Evolutionary conservation across 1,284 basidiomycete species (phyloP).

Genomic region (Xerocomus nothofagi): DNA sequence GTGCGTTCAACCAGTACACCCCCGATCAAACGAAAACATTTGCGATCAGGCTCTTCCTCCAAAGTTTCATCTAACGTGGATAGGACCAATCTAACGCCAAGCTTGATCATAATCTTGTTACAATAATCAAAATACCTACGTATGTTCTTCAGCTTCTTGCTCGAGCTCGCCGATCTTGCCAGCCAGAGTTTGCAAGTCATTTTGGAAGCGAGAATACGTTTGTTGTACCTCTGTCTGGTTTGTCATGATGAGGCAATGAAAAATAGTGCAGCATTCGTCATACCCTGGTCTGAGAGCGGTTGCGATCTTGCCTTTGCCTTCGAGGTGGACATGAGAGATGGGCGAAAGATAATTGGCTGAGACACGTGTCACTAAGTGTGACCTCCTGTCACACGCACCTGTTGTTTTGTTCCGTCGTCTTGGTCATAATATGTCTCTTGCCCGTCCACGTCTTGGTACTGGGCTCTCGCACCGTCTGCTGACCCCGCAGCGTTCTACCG

Average conservation of each 20-base stretch:
- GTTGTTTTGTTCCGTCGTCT: conserved; percentile 15
- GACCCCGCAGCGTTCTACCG: conserved; percentile 23
- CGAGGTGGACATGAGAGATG: conserved; percentile 42
- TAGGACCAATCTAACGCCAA: conserved; percentile 74
- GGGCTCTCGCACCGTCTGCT: conserved; percentile 38
- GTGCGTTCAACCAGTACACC: conserved; percentile 96
- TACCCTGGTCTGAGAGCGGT: conserved; percentile 69
- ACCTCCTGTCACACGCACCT: conserved; percentile 37
- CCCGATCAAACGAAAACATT: conserved; percentile 96
- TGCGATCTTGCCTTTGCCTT: conserved; percentile 58
- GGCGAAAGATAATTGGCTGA: conserved; percentile 51
- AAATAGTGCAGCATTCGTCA: conserved; percentile 18
- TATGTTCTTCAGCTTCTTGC: conserved; percentile 89
- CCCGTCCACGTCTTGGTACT: conserved; percentile 31
- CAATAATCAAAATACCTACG: conserved; percentile 42
- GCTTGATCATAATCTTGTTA: conserved; percentile 6
- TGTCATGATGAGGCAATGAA: conserved; percentile 36
- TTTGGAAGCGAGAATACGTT: conserved; percentile 73
- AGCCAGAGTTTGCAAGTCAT: conserved; percentile 82
- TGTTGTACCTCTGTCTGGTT: conserved; percentile 76
- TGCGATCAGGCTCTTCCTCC: conserved; percentile 80
- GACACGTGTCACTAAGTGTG: conserved; percentile 36
- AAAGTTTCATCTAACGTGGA: conserved; percentile 81
- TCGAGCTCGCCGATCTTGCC: conserved; percentile 94
- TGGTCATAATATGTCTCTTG: conserved; percentile 54